Conservation (phyloP, 75 land plant species). For the Azolla pinnata region DNA sequence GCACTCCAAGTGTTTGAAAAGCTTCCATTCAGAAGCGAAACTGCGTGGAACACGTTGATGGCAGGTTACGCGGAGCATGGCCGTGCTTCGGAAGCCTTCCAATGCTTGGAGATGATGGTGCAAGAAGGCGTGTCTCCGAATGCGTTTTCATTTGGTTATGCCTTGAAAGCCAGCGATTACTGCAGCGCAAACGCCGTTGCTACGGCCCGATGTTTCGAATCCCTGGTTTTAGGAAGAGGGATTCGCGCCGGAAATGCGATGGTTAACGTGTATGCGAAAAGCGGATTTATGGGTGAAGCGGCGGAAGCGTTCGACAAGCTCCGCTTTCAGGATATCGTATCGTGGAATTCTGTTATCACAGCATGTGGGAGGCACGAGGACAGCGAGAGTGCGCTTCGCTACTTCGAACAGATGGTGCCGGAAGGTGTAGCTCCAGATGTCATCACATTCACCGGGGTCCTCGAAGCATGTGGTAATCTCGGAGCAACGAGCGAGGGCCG, state of each 20-base stretch:
- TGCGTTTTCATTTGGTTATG: slow-evolving; percentile 42
- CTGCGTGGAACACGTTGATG: slow-evolving; percentile 40
- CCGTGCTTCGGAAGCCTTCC: slow-evolving; percentile 20
- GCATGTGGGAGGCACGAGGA: slow-evolving; percentile 9
- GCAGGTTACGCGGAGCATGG: slow-evolving; percentile 29
- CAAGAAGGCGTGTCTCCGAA: slow-evolving; percentile 34
- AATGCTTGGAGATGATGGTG: slow-evolving; percentile 19
- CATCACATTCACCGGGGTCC: slow-evolving; percentile 2
- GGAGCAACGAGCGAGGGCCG: slow-evolving; percentile 11
- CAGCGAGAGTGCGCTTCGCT: slow-evolving; percentile 2
- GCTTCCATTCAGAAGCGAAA: slow-evolving; percentile 8
- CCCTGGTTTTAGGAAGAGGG: slow-evolving; percentile 11
- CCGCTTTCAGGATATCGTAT: background rate
- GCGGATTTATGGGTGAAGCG: slow-evolving; percentile 4
- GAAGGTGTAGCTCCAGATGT: slow-evolving; percentile 5
- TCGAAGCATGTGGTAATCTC: slow-evolving; percentile 9
- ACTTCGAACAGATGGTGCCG: slow-evolving; percentile 1
- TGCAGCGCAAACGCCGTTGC: slow-evolving; percentile 30
- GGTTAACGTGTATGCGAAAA: slow-evolving; percentile 37
- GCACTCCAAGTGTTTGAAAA: slow-evolving; percentile 6
- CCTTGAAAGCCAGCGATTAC: slow-evolving; percentile 41
- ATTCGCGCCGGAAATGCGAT: slow-evolving; percentile 38
- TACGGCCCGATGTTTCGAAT: too few relatives aligned
- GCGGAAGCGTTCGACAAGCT: slow-evolving; percentile 6
- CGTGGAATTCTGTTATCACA: slow-evolving; percentile 10